Percentiles rank a stretch among this genome's conserved stretches.
Conservation (phyloP, 306 rosid genomes). For the Malus sylvestris region DNA sequence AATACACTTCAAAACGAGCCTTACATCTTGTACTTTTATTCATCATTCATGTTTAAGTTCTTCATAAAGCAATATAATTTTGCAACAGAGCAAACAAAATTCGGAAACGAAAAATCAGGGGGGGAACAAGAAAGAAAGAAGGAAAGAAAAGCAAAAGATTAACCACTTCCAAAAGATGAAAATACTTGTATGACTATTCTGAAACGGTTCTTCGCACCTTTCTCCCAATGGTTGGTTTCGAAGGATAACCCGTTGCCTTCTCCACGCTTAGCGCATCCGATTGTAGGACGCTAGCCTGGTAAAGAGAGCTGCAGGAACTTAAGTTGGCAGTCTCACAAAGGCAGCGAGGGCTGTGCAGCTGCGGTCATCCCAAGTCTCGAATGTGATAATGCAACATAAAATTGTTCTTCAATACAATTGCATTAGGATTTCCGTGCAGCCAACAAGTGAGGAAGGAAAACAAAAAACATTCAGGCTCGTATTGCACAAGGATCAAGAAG, state of each 20-base stretch:
- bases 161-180: background rate
- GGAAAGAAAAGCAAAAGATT: background rate
- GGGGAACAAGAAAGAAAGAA: background rate
- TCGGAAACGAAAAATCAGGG: background rate
- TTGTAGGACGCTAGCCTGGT: background rate
- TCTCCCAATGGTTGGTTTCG: background rate
- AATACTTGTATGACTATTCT: background rate
- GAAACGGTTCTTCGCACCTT: conserved; percentile 5
- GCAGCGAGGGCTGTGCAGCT: conserved; percentile 1
- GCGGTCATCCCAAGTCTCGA: conserved; percentile 1
- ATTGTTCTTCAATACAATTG: background rate
- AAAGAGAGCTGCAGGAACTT: background rate
- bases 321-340: background rate
- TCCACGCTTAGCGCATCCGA: background rate
- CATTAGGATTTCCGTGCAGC: background rate
- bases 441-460: background rate
- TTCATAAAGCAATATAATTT: background rate
- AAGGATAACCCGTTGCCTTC: background rate
- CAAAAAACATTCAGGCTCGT: background rate
- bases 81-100: background rate
- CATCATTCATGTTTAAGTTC: background rate
- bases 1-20: too few species aligned
- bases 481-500: conserved; percentile 28
- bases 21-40: too few species aligned
- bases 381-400: background rate